phyloP scores from a whole-genome alignment of 768 basidiomycete species.

The Filobasidium wieringae region DNA sequence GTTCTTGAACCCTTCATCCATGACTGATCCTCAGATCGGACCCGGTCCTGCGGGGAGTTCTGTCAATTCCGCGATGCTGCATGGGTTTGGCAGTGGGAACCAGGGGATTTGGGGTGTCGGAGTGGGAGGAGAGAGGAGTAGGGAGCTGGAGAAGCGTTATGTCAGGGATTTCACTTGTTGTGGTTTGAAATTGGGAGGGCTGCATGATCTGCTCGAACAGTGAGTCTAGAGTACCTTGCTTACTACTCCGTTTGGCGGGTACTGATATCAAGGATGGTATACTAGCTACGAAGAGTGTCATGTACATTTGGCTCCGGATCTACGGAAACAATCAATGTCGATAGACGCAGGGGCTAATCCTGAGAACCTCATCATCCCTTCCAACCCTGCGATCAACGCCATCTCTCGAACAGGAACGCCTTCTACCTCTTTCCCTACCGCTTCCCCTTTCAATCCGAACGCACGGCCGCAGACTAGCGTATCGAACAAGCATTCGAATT shows the following conservation, averaged over 20 bases:
- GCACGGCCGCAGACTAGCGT: slow-evolving; percentile 8
- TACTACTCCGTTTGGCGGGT: not conserved
- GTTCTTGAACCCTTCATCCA: slow-evolving; percentile 2
- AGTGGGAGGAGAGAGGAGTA: slow-evolving; percentile 5
- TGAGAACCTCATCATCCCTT: not conserved
- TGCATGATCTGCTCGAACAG: slow-evolving; percentile 39
- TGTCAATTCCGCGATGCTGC: not conserved
- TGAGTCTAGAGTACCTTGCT: too few relatives aligned
- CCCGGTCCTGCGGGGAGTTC: not conserved
- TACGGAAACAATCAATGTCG: slow-evolving; percentile 19
- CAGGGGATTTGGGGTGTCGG: slow-evolving; percentile 1
- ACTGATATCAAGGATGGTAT: not conserved
- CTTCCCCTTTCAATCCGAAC: slow-evolving; percentile 1
- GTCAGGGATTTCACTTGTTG: slow-evolving; percentile 36
- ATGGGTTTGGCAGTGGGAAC: not conserved
- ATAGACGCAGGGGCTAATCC: not conserved
- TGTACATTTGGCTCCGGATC: slow-evolving; percentile 30
- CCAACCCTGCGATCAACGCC: not conserved
- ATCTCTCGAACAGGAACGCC: not conserved
- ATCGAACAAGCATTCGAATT: slow-evolving; percentile 4
- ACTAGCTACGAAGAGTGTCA: slow-evolving; percentile 37
- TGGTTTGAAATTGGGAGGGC: slow-evolving; percentile 29
- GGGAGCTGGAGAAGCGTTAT: slow-evolving; percentile 35
- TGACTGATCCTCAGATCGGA: not conserved
- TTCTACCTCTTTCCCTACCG: slow-evolving; percentile 11